Evolutionary conservation across 75 land plant genomes (phyloP).

Genomic region (Larix kaempferi): DNA sequence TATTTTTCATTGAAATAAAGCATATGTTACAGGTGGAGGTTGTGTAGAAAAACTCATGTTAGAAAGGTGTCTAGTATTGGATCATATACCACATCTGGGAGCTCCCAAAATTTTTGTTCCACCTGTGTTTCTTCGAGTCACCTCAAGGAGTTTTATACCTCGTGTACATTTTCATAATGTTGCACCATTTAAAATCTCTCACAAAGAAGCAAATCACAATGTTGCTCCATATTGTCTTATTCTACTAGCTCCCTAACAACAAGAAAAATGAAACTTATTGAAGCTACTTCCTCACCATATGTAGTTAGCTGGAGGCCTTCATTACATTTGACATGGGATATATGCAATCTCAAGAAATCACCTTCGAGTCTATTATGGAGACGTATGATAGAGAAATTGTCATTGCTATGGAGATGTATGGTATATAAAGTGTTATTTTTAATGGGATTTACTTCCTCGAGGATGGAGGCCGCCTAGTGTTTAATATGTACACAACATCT

Average conservation of each 20-base stretch:
- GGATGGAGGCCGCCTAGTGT: no score
- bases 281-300: background rate
- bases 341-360: constrained; percentile 5
- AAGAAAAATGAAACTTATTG: background rate
- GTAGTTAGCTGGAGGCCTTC: background rate
- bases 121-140: background rate
- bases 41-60: no score
- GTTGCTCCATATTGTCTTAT: background rate
- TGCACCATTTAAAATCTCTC: background rate
- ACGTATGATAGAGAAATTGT: no score
- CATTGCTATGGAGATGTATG: no score
- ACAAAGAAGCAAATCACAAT: background rate
- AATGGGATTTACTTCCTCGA: no score
- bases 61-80: background rate
- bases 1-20: no score
- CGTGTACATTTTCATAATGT: background rate
- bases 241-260: background rate
- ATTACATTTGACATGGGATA: background rate
- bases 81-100: no score
- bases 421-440: no score
- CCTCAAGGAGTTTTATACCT: background rate
- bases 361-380: no score
- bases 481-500: no score
- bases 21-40: no score
- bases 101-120: background rate